A percentile compares a stretch with the other conserved stretches of the same genome.
These are phyloP conservation scores for Boletus coccyginus DNA, from an alignment of 768 basidiomycete species.

Conservation along the genomic window DNA sequence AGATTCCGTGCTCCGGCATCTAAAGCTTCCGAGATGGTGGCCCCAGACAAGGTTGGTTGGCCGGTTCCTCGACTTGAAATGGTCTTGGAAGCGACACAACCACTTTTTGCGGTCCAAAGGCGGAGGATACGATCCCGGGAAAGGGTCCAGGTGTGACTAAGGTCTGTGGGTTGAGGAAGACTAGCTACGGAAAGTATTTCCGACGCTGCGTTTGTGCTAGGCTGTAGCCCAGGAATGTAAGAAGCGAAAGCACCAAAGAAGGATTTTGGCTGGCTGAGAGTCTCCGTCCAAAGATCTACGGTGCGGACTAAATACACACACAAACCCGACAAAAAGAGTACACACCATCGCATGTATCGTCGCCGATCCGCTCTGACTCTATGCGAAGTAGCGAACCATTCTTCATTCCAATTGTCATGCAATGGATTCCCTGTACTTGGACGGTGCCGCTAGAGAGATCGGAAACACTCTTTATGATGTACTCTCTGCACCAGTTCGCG, in stretches of 20 bases:
- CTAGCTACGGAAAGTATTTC: slow-evolving; percentile 72
- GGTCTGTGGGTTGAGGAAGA: slow-evolving; percentile 72
- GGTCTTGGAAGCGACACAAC: slow-evolving; percentile 63
- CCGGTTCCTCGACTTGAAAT: slow-evolving; percentile 40
- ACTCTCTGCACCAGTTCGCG: slow-evolving; percentile 63
- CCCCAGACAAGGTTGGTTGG: slow-evolving; percentile 31
- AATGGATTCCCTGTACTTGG: slow-evolving; percentile 67
- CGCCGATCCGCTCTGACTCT: slow-evolving; percentile 58
- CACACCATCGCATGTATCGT: slow-evolving; percentile 59
- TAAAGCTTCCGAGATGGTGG: slow-evolving; percentile 46
- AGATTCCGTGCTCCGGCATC: slow-evolving; percentile 61
- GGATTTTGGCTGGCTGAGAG: slow-evolving; percentile 58
- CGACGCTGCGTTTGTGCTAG: slow-evolving; percentile 44
- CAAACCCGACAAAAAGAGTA: slow-evolving; percentile 7
- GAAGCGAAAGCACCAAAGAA: slow-evolving; percentile 67
- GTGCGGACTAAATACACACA: slow-evolving; percentile 8
- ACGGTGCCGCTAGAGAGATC: slow-evolving; percentile 46
- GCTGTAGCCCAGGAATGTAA: slow-evolving; percentile 54
- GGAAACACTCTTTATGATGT: slow-evolving; percentile 54
- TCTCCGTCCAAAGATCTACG: slow-evolving; percentile 72
- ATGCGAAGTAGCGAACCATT: slow-evolving; percentile 67
- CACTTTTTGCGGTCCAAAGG: slow-evolving; percentile 77
- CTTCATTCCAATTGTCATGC: slow-evolving; percentile 57
- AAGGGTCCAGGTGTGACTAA: slow-evolving; percentile 76
- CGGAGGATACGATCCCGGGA: slow-evolving; percentile 84